Conservation (phyloP, 495 filamentous ascomycete genomes). For the Lasiosphaeria hispida region DNA sequence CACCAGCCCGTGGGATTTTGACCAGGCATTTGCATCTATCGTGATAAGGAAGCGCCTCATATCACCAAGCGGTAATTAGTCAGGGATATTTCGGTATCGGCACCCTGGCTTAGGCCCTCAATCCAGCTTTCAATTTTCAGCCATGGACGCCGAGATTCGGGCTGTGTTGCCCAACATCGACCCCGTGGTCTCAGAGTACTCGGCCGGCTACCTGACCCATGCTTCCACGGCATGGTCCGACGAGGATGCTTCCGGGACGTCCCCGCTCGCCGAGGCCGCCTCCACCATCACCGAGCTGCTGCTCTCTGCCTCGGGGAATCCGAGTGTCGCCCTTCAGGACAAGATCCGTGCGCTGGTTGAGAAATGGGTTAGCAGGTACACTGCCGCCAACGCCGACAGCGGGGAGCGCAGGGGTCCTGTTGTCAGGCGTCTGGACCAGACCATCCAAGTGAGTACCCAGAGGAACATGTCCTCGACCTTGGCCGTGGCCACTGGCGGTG, state of each 20-base stretch:
- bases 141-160: slow-evolving; percentile 91
- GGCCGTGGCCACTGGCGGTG: slow-evolving; percentile 75
- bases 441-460: slow-evolving; percentile 91
- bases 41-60: background rate
- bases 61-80: slow-evolving; percentile 20
- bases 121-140: slow-evolving; percentile 10
- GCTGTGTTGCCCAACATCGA: slow-evolving; percentile 85
- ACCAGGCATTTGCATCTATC: background rate
- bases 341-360: slow-evolving; percentile 82
- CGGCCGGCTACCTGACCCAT: slow-evolving; percentile 90
- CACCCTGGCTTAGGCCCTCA: background rate
- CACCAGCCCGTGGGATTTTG: background rate
- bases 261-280: slow-evolving; percentile 81
- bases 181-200: slow-evolving; percentile 87
- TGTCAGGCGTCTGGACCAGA: slow-evolving; percentile 86
- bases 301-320: slow-evolving; percentile 82
- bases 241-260: slow-evolving; percentile 61
- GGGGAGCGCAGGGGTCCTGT: slow-evolving; percentile 60
- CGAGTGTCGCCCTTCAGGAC: slow-evolving; percentile 62
- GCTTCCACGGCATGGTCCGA: slow-evolving; percentile 83
- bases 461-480: slow-evolving; percentile 93
- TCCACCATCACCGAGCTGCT: slow-evolving; percentile 80
- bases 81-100: background rate
- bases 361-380: slow-evolving; percentile 82
- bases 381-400: slow-evolving; percentile 66